Base-by-base conservation (phyloP, 1,284 basidiomycete genomes). In the Heterobasidion occidentale region DNA sequence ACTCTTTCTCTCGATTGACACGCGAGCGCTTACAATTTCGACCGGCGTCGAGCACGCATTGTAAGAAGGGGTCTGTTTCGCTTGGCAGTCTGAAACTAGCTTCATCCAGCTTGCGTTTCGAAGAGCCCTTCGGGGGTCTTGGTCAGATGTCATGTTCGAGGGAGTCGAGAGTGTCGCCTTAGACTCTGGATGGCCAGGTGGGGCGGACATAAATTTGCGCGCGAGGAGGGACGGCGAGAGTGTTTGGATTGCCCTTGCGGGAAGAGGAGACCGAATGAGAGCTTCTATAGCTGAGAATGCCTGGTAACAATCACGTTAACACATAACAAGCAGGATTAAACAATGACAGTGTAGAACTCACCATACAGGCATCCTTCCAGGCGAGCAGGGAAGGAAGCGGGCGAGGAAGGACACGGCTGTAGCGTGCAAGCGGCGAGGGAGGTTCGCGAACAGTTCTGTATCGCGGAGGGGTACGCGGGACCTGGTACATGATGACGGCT, bases 401-500 rank as follows among this genome's bases (percentile, higher is more conserved):
- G 36, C 11, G 48, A 11, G 54, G 54, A 6, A 50, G 38, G 17
- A 17, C 27, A 12, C 17, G 35, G 54, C 54, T 36, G 20, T 51
- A 51, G 36, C 49, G 54, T 17, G 54, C 54, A 33, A 55, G 54
- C 47, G 54, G 54, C 6, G 54, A 55, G 15, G 47, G 9, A 15
- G 47, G 54, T 20, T 55, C 54, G 34, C 48, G 36, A 7, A 44
- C 49, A 7, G 20, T 36, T 20, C 33, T 50, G 54, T 50, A 55
- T 20, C 20, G n/a, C 14, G 17, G 33, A 9, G 54, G 54, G 7
- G 54, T 55, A 17, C 54, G 54, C 20, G 54, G 54, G 15, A 47
- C 19, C 3, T 33, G 54, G 38, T 36, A 55, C 3, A 42, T n/a
- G 17, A n/a, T 34, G 46, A 36, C 38, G 14, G 27, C 14, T 9